Conservation (phyloP, 1,284 basidiomycete species). For the Kalmanozyma brasiliensis region DNA sequence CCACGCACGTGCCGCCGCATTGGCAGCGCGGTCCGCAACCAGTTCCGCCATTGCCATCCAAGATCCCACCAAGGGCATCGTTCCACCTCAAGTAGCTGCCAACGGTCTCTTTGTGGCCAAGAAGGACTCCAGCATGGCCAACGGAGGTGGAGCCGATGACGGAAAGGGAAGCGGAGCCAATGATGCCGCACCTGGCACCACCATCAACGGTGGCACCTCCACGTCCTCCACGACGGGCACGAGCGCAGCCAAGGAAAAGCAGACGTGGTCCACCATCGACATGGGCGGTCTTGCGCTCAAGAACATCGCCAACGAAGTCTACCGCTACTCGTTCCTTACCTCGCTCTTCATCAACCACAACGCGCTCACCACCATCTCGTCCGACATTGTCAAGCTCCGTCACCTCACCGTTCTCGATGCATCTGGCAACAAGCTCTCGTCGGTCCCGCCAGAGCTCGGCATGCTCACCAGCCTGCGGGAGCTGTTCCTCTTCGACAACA, state of each 20-base stretch:
- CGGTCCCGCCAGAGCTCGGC: constrained; percentile 87
- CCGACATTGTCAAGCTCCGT: constrained; percentile 83
- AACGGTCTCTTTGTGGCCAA: constrained; percentile 69
- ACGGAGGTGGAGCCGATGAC: constrained; percentile 41
- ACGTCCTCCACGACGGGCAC: constrained; percentile 8
- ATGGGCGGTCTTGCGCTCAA: constrained; percentile 95
- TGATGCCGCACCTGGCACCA: constrained; percentile 14
- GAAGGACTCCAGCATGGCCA: constrained; percentile 38
- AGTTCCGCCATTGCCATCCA: constrained; percentile 70
- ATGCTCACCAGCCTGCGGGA: constrained; percentile 91
- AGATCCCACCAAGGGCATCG: constrained; percentile 70
- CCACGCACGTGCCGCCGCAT: constrained; percentile 72
- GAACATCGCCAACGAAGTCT: constrained; percentile 83
- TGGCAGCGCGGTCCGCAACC: constrained; percentile 71
- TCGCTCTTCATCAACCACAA: constrained; percentile 99
- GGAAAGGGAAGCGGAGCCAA: constrained; percentile 27
- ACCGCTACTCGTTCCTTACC: constrained; percentile 92
- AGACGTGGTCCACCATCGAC: constrained; percentile 86
- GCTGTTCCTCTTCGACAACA: constrained; percentile 95
- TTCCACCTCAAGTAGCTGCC: constrained; percentile 62
- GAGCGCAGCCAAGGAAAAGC: constrained; percentile 35
- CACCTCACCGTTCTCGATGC: constrained; percentile 91
- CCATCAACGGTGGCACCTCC: constrained; percentile 23
- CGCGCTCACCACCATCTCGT: constrained; percentile 80
- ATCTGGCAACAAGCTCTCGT: constrained; percentile 84